These are phyloP conservation scores for Sisymbrium irio DNA, from an alignment of 345 rosid genomes.

Conservation along the genomic window DNA sequence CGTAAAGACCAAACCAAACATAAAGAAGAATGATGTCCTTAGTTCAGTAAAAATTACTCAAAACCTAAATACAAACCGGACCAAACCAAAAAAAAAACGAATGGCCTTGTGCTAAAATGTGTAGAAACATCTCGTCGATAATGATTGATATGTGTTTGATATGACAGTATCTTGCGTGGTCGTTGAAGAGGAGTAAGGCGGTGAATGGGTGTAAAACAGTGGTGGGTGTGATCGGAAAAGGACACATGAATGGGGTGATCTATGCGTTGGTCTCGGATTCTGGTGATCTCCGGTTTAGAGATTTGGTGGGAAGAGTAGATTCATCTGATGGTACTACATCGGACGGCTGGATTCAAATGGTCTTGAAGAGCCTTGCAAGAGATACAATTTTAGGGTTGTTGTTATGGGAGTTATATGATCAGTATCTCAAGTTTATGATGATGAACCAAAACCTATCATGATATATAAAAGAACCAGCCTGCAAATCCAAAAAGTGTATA, in stretches of 20 bases:
- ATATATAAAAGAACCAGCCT: neutral
- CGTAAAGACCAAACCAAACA: neutral
- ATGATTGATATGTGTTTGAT: too few relatives aligned
- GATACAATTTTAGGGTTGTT: slow-evolving; percentile 49
- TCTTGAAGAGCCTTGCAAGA: slow-evolving; percentile 42
- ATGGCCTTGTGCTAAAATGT: neutral
- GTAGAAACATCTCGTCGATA: neutral
- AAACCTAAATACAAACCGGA: too few relatives aligned
- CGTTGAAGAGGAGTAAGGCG: slow-evolving; percentile 85
- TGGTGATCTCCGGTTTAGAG: slow-evolving; percentile 70
- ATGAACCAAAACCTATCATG: slow-evolving; percentile 19
- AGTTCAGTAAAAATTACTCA: too few relatives aligned
- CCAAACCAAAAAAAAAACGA: too few relatives aligned
- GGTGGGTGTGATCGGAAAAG: slow-evolving; percentile 80
- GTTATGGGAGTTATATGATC: slow-evolving; percentile 55
- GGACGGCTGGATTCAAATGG: slow-evolving; percentile 36
- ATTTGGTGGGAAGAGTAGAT: slow-evolving; percentile 56
- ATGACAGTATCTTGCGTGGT: slow-evolving; percentile 84
- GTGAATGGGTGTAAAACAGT: slow-evolving; percentile 71
- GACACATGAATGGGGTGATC: slow-evolving; percentile 86
- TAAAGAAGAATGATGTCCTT: too few relatives aligned
- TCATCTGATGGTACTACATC: slow-evolving; percentile 30
- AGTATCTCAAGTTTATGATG: slow-evolving; percentile 24
- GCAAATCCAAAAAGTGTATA: neutral
- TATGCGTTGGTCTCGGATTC: slow-evolving; percentile 69